Conservation (phyloP, 2,329 filamentous ascomycete genomes). For the Aspergillus sclerotialis region DNA sequence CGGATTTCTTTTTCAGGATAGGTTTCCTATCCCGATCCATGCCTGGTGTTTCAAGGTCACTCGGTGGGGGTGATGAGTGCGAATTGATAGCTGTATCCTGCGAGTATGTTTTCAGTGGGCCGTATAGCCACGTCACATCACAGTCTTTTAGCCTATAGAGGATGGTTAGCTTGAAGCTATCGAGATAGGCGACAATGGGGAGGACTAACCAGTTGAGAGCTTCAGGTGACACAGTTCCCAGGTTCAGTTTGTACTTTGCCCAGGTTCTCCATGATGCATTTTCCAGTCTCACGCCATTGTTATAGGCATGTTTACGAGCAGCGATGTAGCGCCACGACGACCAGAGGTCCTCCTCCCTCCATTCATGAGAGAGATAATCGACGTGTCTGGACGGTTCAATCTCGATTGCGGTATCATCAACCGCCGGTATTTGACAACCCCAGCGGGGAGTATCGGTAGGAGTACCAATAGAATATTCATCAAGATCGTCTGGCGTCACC, state of each 20-base stretch:
- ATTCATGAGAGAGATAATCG: conserved; percentile 91
- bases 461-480: conserved; percentile 15
- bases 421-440: conserved; percentile 57
- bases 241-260: conserved; percentile 83
- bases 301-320: conserved; percentile 68
- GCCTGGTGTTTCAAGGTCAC: conserved; percentile 52
- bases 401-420: conserved; percentile 72
- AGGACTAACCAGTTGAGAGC: conserved; percentile 80
- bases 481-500: conserved; percentile 7
- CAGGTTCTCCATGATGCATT: conserved; percentile 97
- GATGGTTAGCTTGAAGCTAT: conserved; percentile 6
- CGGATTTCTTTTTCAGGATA: conserved; percentile 92
- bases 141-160: conserved; percentile 82
- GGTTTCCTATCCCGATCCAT: conserved; percentile 75
- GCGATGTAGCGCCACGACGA: conserved; percentile 93
- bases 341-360: conserved; percentile 96
- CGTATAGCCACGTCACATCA: conserved; percentile 96
- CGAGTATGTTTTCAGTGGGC: conserved; percentile 71
- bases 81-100: conserved; percentile 40
- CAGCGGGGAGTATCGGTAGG: conserved; percentile 46
- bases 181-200: too few species aligned
- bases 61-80: conserved; percentile 44
- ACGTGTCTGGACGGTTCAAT: conserved; percentile 76
- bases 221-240: conserved; percentile 84
- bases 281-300: conserved; percentile 74